A percentile compares a stretch with the other conserved stretches of the same genome.
phyloP scores from a whole-genome alignment of 345 rosid species.

The Isatis tinctoria region DNA sequence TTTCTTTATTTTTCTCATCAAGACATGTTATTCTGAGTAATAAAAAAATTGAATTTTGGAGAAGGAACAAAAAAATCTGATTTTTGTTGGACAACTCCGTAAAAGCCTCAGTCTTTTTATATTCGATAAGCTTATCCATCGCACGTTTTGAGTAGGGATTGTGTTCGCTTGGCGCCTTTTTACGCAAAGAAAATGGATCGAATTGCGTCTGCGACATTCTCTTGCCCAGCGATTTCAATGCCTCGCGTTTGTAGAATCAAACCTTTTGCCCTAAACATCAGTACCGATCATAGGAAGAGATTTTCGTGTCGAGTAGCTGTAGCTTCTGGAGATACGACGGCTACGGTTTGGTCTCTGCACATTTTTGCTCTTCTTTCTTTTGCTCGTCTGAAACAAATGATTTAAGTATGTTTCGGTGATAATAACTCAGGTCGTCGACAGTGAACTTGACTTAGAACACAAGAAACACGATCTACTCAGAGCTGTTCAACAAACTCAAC shows the following conservation, averaged over 20 bases:
- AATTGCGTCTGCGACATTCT: conserved; percentile 43
- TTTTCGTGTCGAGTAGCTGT: conserved; percentile 41
- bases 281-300: conserved; percentile 24
- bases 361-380: not conserved
- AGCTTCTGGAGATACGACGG: conserved; percentile 29
- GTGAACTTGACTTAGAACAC: conserved; percentile 55
- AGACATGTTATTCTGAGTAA: not conserved
- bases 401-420: conserved; percentile 11
- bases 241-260: conserved; percentile 23
- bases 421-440: conserved; percentile 36
- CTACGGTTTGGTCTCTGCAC: conserved; percentile 38
- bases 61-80: not conserved
- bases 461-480: conserved; percentile 64
- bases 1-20: not conserved
- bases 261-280: conserved; percentile 18
- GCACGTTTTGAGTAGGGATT: not conserved
- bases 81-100: not conserved
- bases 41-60: not conserved
- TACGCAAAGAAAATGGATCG: conserved; percentile 19
- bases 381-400: not conserved
- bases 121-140: conserved; percentile 3
- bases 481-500: conserved; percentile 66
- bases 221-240: conserved; percentile 30
- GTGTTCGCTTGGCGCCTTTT: not conserved
- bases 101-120: not conserved